Conservation (phyloP, 495 filamentous ascomycete species). For the Bacidia rubella region DNA sequence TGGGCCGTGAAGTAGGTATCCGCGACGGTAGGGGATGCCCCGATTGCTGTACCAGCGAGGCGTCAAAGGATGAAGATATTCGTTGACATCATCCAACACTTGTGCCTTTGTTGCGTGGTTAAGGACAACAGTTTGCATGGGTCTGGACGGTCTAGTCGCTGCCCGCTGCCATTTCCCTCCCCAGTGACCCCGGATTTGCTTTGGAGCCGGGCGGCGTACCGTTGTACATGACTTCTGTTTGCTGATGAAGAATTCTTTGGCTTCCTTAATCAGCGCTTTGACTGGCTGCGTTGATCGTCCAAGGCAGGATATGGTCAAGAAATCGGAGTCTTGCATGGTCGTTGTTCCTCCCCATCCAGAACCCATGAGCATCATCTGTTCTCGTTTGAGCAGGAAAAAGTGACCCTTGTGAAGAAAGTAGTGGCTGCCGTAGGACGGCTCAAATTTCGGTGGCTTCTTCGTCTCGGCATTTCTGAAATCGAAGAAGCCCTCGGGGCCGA, state of each 20-base stretch:
- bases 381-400: slow-evolving; percentile 27
- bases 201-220: slow-evolving; percentile 19
- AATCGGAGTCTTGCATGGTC: slow-evolving; percentile 27
- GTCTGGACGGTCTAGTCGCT: slow-evolving; percentile 55
- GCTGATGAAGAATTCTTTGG: slow-evolving; percentile 35
- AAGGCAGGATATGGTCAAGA: slow-evolving; percentile 32
- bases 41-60: slow-evolving; percentile 41
- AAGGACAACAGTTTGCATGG: slow-evolving; percentile 73
- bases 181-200: slow-evolving; percentile 13
- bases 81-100: slow-evolving; percentile 70
- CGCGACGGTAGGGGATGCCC: slow-evolving; percentile 52
- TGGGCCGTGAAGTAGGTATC: slow-evolving; percentile 52
- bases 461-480: slow-evolving; percentile 32
- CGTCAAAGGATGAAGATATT: slow-evolving; percentile 66
- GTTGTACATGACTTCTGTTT: slow-evolving; percentile 17
- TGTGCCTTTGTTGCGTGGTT: slow-evolving; percentile 59
- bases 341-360: slow-evolving; percentile 10
- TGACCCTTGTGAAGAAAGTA: slow-evolving; percentile 28
- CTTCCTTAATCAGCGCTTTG: slow-evolving; percentile 44
- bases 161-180: slow-evolving; percentile 45
- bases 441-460: slow-evolving; percentile 33
- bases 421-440: slow-evolving; percentile 33
- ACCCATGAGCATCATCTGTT: slow-evolving; percentile 18
- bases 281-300: slow-evolving; percentile 44
- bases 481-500: slow-evolving; percentile 18